phyloP scores from a whole-genome alignment of 2,329 filamentous ascomycete genomes.

The Fusarium azukiicola region DNA sequence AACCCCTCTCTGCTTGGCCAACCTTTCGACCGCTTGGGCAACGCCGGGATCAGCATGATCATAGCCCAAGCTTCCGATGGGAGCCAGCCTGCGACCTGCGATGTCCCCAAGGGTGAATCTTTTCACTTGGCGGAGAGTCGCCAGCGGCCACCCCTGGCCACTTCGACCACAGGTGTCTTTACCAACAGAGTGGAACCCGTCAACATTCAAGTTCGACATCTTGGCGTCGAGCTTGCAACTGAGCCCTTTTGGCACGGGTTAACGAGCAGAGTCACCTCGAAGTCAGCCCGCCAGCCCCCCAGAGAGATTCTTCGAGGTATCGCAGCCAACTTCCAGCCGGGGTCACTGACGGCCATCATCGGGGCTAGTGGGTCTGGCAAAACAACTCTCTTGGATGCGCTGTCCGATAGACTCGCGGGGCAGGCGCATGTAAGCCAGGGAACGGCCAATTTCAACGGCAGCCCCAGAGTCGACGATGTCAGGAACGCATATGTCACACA shows the following conservation, averaged over 20 bases:
- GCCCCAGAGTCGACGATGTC: slow-evolving; percentile 73
- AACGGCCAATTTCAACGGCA: slow-evolving; percentile 79
- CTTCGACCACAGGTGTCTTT: not conserved
- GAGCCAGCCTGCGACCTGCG: not conserved
- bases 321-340: not conserved
- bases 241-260: not conserved
- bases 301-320: not conserved
- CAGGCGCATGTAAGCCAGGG: not conserved
- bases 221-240: not conserved
- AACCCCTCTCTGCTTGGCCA: not conserved
- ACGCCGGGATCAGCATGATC: not conserved
- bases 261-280: not conserved
- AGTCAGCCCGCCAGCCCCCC: not conserved
- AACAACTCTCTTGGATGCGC: not conserved
- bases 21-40: not conserved
- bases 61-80: not conserved
- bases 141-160: not conserved
- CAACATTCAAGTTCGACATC: not conserved
- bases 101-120: not conserved
- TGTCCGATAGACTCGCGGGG: not conserved
- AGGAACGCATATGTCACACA: slow-evolving; percentile 87
- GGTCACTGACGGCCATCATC: not conserved
- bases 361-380: not conserved
- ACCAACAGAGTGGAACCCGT: not conserved
- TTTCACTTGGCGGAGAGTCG: not conserved